Evolutionary conservation across 106 monocot species (phyloP), one percentile per base, ranked within the genome.

Genomic region (Apostasia ramifera): DNA sequence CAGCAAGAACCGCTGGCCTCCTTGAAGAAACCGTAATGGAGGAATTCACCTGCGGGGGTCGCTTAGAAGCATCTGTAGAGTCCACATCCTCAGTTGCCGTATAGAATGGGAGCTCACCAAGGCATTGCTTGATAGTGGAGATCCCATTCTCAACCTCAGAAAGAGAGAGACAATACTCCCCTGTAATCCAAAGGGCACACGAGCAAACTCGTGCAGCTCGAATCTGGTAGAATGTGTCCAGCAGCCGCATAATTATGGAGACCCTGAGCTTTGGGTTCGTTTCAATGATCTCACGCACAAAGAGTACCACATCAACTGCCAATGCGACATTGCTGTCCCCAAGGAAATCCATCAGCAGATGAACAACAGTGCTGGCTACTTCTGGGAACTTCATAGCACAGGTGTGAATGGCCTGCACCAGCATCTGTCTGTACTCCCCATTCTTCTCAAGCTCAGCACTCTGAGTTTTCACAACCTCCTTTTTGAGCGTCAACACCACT

Each of bases 331-430:
- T 94, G 68, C 79, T 78, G 52, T 94, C 93, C 13, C 93, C 89
- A 6, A 94, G 82, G 77, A 90, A 94, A 67, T 94, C 93, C 93
- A 94, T 94, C 68, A 94, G 71, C 3, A 94, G 74, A 70, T 94
- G 89, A 46, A 94, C 94, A 0, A 94, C 93, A 0, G 84, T 90
- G 69, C 89, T 87, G 3, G 93, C 93, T 15, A 94, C 93, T 76
- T 94, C 93, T 1, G 93, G 93, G 78, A 84, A 94, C 82, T 94
- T 87, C 55, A 94, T 83, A 1, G 93, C 86, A 59, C 93, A 94
- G 2, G 93, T 70, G 57, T 94, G 93, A 12, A 94, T 94, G 3
- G 93, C 93, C 61, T 94, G 89, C 13, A 94, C 89, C 2, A 94
- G 80, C 93, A 94, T 94, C 71, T 94, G 93, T 51, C 93, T 66